Conservation (phyloP, 176 grass and related monocot genomes). For the Chloris gayana region DNA sequence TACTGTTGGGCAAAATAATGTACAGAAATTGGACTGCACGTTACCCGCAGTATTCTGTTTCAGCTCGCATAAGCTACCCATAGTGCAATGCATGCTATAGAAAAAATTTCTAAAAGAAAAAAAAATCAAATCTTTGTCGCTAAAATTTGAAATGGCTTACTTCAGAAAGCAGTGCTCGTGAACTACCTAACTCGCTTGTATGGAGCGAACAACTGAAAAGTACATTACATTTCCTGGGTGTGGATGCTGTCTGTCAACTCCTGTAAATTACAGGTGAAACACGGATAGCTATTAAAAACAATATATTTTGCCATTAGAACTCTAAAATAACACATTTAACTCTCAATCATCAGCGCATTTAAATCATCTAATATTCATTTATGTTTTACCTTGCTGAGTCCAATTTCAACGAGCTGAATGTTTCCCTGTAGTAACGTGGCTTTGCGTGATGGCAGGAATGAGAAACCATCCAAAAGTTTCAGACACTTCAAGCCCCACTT, state of each 20-base stretch:
- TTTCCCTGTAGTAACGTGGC: conserved; percentile 65
- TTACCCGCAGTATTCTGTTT: background rate
- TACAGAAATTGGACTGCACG: background rate
- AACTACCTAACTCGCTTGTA: background rate
- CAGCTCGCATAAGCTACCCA: background rate
- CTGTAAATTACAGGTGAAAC: conserved; percentile 1
- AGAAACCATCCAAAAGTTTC: conserved; percentile 80
- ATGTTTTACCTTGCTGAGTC: conserved; percentile 41
- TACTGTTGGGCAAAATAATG: background rate
- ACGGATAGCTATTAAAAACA: background rate
- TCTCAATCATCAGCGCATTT: too few species aligned
- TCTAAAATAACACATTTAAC: background rate
- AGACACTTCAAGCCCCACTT: conserved; percentile 89
- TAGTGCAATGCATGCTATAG: background rate
- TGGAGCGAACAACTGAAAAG: background rate
- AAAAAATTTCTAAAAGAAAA: too few species aligned
- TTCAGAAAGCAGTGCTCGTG: background rate
- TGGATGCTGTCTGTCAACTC: background rate
- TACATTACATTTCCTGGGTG: background rate
- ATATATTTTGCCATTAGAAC: background rate
- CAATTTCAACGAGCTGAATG: conserved; percentile 82
- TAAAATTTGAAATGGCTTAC: background rate
- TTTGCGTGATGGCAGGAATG: conserved; percentile 71
- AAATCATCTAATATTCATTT: conserved; percentile 11
- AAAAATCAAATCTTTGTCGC: background rate